A percentile compares a stretch with the other conserved stretches of the same genome.
These are phyloP conservation scores for Silene conica DNA, from an alignment of 148 eudicot species.

Conservation along the genomic window DNA sequence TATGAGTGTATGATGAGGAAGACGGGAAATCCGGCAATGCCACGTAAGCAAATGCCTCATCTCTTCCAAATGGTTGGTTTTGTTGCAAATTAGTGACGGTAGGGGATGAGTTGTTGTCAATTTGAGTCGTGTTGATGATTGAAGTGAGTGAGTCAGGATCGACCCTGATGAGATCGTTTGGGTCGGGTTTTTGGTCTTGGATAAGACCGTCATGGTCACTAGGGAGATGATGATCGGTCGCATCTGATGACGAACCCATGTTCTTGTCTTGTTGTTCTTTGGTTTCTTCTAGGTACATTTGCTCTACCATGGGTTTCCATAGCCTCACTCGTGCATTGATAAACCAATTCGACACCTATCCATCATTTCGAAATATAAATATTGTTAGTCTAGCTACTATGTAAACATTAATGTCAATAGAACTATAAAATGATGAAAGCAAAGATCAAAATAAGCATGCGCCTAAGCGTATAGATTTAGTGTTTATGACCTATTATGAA, in stretches of 20 bases:
- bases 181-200: conserved; percentile 65
- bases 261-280: conserved; percentile 43
- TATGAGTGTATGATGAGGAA: conserved; percentile 50
- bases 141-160: conserved; percentile 71
- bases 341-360: conserved; percentile 98
- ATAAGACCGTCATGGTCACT: conserved; percentile 27
- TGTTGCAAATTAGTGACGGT: conserved; percentile 16
- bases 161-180: conserved; percentile 50
- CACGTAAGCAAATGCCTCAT: conserved; percentile 42
- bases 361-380: not conserved
- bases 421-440: not conserved
- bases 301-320: conserved; percentile 99
- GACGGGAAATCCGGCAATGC: conserved; percentile 47
- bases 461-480: too few relatives aligned
- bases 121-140: conserved; percentile 39
- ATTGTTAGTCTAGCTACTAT: too few relatives aligned
- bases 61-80: conserved; percentile 40
- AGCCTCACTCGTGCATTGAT: conserved; percentile 96
- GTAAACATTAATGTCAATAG: too few relatives aligned
- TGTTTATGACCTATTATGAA: too few relatives aligned
- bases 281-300: conserved; percentile 90
- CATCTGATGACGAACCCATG: conserved; percentile 36
- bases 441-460: not conserved
- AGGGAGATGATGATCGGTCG: conserved; percentile 17
- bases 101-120: not conserved